Evolutionary conservation across 2,329 filamentous ascomycete species (phyloP).

Genomic region (Bimuria novae-zelandiae): DNA sequence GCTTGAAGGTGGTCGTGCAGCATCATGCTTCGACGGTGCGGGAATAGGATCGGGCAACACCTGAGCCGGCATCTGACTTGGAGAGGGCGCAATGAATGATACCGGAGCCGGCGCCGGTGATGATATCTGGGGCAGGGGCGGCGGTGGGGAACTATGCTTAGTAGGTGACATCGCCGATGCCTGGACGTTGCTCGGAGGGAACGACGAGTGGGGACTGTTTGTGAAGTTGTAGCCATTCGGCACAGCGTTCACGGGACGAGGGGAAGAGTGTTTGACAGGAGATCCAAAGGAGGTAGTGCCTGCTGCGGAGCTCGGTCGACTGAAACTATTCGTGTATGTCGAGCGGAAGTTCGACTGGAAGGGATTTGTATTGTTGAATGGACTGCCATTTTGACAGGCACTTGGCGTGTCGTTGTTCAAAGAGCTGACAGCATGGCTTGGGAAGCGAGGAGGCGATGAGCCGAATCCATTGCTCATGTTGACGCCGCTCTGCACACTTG

Average conservation of each 20-base stretch:
- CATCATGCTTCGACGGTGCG: constrained; percentile 55
- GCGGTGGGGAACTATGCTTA: constrained; percentile 47
- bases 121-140: constrained; percentile 38
- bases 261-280: constrained; percentile 45
- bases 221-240: constrained; percentile 39
- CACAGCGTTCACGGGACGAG: constrained; percentile 38
- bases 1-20: constrained; percentile 35
- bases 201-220: constrained; percentile 53
- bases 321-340: constrained; percentile 34
- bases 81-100: constrained; percentile 32
- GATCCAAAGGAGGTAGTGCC: constrained; percentile 30
- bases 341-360: constrained; percentile 23
- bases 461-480: constrained; percentile 28
- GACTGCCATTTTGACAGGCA: constrained; percentile 34
- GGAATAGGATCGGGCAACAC: constrained; percentile 43
- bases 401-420: constrained; percentile 29
- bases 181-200: constrained; percentile 44
- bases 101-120: constrained; percentile 31
- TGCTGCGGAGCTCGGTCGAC: constrained; percentile 36
- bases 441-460: constrained; percentile 43
- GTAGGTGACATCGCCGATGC: constrained; percentile 44
- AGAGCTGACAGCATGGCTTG: constrained; percentile 33
- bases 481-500: constrained; percentile 21
- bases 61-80: constrained; percentile 38
- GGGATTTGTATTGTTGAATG: constrained; percentile 30